Evolutionary conservation across 208 protist species (phyloP).

Genomic region (Wallacemonas sp.): DNA sequence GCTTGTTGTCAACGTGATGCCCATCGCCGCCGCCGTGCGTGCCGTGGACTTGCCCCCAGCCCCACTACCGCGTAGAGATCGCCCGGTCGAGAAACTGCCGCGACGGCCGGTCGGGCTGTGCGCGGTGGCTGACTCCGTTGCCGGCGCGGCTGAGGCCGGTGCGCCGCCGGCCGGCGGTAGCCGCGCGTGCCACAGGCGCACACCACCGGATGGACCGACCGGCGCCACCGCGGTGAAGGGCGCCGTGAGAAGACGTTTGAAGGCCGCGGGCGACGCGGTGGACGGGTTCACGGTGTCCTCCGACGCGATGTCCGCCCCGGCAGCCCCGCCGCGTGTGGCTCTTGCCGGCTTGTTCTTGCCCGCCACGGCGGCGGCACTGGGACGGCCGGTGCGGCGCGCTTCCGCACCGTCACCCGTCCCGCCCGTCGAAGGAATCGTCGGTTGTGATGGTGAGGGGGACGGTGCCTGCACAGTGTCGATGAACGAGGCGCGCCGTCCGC

Average conservation of each 20-base stretch:
- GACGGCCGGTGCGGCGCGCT: neutral
- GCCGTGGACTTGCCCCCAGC: neutral
- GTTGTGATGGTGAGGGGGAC: too few species aligned
- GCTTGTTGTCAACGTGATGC: conserved; percentile 18
- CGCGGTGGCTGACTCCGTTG: neutral
- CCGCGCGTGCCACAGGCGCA: conserved; percentile 21
- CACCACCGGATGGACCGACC: conserved; percentile 10
- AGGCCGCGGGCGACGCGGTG: neutral
- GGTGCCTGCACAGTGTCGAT: neutral
- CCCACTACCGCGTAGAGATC: neutral
- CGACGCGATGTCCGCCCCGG: neutral
- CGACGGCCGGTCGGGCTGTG: neutral
- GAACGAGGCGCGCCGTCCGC: neutral
- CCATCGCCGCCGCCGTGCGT: neutral
- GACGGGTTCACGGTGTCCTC: neutral
- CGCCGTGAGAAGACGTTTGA: neutral
- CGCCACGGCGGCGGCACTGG: conserved; percentile 3
- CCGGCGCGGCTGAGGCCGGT: neutral
- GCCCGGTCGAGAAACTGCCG: neutral
- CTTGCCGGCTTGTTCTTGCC: conserved; percentile 4
- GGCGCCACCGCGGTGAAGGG: neutral
- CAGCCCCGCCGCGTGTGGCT: neutral
- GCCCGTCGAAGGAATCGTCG: too few species aligned
- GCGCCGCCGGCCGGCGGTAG: neutral
- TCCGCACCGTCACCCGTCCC: too few species aligned